These are phyloP conservation scores for Metarhizium rileyi DNA, from an alignment of 2,329 filamentous ascomycete species.

Conservation along the genomic window DNA sequence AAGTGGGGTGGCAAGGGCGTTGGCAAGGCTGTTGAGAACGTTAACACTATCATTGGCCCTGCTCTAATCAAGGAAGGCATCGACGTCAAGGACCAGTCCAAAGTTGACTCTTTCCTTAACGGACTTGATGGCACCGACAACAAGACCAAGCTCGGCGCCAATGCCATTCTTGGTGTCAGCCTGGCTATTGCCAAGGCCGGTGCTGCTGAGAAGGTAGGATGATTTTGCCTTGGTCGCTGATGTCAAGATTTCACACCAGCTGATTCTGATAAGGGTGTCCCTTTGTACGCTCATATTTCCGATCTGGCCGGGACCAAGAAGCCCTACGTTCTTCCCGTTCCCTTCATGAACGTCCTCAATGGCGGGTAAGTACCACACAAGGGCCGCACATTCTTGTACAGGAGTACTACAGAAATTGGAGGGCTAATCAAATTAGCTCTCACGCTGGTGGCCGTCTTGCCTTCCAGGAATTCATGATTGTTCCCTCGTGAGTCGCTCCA, in stretches of 20 bases:
- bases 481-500: conserved; percentile 56
- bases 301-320: conserved; percentile 85
- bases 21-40: conserved; percentile 74
- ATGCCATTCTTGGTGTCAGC: conserved; percentile 78
- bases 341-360: conserved; percentile 92
- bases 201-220: conserved; percentile 66
- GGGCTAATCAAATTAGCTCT: conserved; percentile 44
- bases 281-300: conserved; percentile 80
- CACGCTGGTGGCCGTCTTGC: conserved; percentile 94
- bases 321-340: conserved; percentile 81
- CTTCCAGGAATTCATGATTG: conserved; percentile 97
- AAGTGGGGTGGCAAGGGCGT: conserved; percentile 87
- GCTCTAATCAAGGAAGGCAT: conserved; percentile 73
- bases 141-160: conserved; percentile 83
- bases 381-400: background rate
- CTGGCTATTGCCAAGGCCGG: conserved; percentile 81
- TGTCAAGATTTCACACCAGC: background rate
- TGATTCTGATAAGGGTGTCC: conserved; percentile 48
- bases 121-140: conserved; percentile 75
- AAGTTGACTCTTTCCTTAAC: conserved; percentile 77
- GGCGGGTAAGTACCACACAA: conserved; percentile 42
- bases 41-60: conserved; percentile 72
- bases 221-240: conserved; percentile 3
- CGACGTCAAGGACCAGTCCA: conserved; percentile 79
- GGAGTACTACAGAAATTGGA: background rate